Percentiles rank a stretch among this genome's conserved stretches.
phyloP scores from a whole-genome alignment of 768 basidiomycete genomes.

The Termitomyces sp. region DNA sequence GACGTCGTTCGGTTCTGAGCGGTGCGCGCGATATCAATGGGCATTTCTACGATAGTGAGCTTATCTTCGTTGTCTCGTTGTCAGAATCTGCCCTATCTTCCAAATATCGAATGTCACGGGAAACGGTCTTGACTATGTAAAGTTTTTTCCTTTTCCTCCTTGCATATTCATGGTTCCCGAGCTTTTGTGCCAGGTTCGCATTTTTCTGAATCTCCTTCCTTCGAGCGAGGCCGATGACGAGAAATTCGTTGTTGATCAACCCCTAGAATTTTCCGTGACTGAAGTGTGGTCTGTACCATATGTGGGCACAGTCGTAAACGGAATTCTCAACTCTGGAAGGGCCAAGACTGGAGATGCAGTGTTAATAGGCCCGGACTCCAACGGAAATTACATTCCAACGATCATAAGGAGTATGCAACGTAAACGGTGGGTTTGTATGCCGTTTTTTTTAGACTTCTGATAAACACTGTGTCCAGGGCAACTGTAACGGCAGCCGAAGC shows the following conservation, averaged over 20 bases:
- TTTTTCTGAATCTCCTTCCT: conserved; percentile 86
- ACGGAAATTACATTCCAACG: conserved; percentile 80
- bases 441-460: neutral
- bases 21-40: conserved; percentile 32
- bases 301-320: conserved; percentile 81
- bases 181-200: conserved; percentile 52
- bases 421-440: conserved; percentile 53
- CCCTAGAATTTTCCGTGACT: conserved; percentile 83
- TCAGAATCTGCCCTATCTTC: conserved; percentile 85
- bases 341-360: conserved; percentile 78
- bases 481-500: conserved; percentile 84
- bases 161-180: neutral
- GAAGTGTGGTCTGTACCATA: conserved; percentile 89
- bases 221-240: conserved; percentile 81
- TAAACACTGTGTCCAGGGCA: conserved; percentile 42
- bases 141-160: conserved; percentile 8
- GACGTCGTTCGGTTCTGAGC: conserved; percentile 66
- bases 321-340: conserved; percentile 72
- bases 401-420: conserved; percentile 90
- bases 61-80: neutral
- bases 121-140: conserved; percentile 76
- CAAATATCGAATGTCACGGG: conserved; percentile 93
- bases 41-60: neutral
- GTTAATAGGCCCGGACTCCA: conserved; percentile 86
- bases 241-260: conserved; percentile 75